Evolutionary conservation across 2,329 filamentous ascomycete species (phyloP).

Genomic region (Trichophyton verrucosum): DNA sequence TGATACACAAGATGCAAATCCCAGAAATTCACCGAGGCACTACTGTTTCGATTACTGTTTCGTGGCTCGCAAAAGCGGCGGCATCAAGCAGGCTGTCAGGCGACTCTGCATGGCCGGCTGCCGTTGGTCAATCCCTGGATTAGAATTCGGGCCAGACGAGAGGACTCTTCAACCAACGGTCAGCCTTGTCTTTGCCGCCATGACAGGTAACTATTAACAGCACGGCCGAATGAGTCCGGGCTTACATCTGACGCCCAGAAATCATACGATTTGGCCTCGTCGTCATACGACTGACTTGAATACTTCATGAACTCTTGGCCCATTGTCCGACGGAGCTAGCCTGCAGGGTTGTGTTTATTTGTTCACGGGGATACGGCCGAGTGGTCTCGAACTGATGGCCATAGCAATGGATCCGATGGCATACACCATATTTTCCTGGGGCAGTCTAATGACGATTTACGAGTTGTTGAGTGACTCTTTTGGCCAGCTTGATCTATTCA

Average conservation of each 20-base stretch:
- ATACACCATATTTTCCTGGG: too few relatives aligned
- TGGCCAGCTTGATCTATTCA: neutral
- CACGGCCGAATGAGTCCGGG: neutral
- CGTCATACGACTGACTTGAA: neutral
- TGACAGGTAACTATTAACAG: neutral
- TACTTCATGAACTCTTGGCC: neutral
- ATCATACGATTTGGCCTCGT: neutral
- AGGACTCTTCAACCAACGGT: neutral
- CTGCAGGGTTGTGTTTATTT: neutral
- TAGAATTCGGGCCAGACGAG: neutral
- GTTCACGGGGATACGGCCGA: neutral
- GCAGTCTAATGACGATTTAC: too few relatives aligned
- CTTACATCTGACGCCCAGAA: neutral
- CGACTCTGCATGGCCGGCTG: too few relatives aligned
- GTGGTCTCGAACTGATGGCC: neutral
- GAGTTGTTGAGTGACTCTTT: too few relatives aligned
- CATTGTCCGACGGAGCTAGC: neutral
- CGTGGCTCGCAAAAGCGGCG: neutral
- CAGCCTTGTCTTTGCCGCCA: neutral
- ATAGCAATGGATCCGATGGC: too few relatives aligned
- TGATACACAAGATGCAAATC: neutral
- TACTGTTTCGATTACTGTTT: neutral
- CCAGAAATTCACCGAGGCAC: neutral
- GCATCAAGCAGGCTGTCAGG: neutral
- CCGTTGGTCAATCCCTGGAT: neutral